Evolutionary conservation across 495 filamentous ascomycete genomes (phyloP).

Genomic region (Daldinia caldariorum): DNA sequence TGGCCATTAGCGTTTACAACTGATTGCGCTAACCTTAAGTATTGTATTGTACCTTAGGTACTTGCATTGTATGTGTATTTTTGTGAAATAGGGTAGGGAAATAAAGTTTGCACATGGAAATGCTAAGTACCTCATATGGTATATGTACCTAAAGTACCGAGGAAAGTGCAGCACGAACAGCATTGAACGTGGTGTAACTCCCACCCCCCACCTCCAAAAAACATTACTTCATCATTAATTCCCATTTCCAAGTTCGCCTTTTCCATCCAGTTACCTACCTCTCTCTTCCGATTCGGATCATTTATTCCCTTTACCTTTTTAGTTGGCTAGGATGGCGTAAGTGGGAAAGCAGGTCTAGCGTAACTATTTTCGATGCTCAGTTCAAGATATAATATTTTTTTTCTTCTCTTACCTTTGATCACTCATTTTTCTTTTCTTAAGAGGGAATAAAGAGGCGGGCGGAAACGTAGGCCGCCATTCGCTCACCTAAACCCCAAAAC

Average conservation of each 20-base stretch:
- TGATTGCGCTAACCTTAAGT: too few species aligned
- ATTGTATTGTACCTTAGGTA: too few species aligned
- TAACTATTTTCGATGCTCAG: constrained; percentile 5
- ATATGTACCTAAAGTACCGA: constrained; percentile 6
- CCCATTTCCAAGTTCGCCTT: constrained; percentile 14
- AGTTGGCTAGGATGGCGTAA: constrained; percentile 7
- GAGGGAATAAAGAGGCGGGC: constrained; percentile 8
- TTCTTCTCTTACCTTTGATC: background rate
- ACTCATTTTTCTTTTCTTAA: background rate
- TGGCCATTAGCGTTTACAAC: too few species aligned
- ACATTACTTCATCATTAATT: constrained; percentile 34
- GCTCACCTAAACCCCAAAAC: background rate
- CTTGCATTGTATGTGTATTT: too few species aligned
- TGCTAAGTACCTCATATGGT: background rate
- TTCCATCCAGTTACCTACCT: constrained; percentile 15
- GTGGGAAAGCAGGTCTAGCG: constrained; percentile 8
- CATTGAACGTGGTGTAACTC: background rate
- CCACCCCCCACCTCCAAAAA: constrained; percentile 27
- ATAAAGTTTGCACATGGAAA: background rate
- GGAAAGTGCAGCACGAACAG: constrained; percentile 4
- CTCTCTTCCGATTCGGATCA: constrained; percentile 25
- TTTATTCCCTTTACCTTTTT: constrained; percentile 12
- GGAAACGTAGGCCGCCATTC: background rate
- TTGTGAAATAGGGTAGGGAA: too few species aligned
- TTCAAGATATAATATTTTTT: background rate